Evolutionary conservation across 257 asterid species (phyloP).

Genomic region (Mitragyna speciosa): DNA sequence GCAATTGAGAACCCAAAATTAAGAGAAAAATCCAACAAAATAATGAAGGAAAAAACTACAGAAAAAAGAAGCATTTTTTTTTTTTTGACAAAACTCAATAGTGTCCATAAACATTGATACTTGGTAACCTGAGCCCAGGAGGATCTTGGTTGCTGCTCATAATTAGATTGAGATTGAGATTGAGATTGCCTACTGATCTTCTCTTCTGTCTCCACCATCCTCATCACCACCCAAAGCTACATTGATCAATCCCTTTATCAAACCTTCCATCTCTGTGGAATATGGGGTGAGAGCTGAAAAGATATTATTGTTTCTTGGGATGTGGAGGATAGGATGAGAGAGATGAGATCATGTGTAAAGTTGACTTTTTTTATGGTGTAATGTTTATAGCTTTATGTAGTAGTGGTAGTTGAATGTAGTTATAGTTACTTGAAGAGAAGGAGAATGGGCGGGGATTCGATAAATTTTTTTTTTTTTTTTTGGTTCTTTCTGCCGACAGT

Average conservation of each 20-base stretch:
- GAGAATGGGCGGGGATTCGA: constrained; percentile 12
- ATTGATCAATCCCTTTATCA: constrained; percentile 60
- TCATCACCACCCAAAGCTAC: constrained; percentile 51
- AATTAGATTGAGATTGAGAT: constrained; percentile 22
- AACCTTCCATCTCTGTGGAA: constrained; percentile 53
- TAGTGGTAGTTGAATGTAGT: constrained; percentile 20
- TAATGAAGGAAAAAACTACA: not conserved
- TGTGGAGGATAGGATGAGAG: too few relatives aligned
- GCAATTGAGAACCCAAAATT: constrained; percentile 19
- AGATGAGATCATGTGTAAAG: too few relatives aligned
- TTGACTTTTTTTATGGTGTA: too few relatives aligned
- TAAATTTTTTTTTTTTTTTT: not conserved
- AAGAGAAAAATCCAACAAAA: not conserved
- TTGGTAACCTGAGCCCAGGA: constrained; percentile 72
- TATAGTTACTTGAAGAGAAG: not conserved
- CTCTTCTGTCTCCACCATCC: constrained; percentile 17
- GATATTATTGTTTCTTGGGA: too few relatives aligned
- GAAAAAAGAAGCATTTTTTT: not conserved
- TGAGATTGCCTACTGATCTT: not conserved
- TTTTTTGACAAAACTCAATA: not conserved
- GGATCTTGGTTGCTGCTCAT: constrained; percentile 73
- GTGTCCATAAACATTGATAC: not conserved
- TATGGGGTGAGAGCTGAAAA: too few relatives aligned
- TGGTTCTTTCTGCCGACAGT: not conserved
- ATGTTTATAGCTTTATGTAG: too few relatives aligned